Evolutionary conservation across 2,329 filamentous ascomycete species (phyloP).

Genomic region (Stachybotrys elegans): DNA sequence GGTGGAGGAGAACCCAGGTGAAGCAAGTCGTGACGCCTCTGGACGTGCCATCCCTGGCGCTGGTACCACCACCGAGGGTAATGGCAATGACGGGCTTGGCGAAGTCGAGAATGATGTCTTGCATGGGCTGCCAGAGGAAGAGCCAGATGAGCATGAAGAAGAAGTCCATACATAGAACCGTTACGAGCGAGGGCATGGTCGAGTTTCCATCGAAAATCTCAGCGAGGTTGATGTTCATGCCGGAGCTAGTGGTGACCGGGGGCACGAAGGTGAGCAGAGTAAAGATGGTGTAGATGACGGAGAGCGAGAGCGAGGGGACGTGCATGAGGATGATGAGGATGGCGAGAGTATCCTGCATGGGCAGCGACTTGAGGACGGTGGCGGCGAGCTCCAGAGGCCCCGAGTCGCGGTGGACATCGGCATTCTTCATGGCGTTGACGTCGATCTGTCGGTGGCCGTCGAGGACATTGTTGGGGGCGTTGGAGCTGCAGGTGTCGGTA

Average conservation of each 20-base stretch:
- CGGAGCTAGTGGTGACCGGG: constrained; percentile 71
- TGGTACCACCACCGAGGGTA: constrained; percentile 77
- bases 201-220: constrained; percentile 88
- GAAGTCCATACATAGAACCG: constrained; percentile 77
- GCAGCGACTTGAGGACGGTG: constrained; percentile 84
- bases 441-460: constrained; percentile 63
- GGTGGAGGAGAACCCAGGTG: constrained; percentile 57
- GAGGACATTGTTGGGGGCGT: constrained; percentile 28
- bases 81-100: constrained; percentile 92
- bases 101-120: constrained; percentile 82
- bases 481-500: constrained; percentile 45
- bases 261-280: constrained; percentile 90
- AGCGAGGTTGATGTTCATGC: constrained; percentile 75
- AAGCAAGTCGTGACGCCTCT: constrained; percentile 69
- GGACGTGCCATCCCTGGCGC: constrained; percentile 61
- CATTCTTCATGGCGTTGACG: constrained; percentile 63
- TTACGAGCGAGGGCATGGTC: constrained; percentile 80
- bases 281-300: constrained; percentile 86
- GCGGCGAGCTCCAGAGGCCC: constrained; percentile 72
- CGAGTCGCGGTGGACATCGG: constrained; percentile 63
- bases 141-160: constrained; percentile 82
- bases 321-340: constrained; percentile 95
- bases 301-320: constrained; percentile 81
- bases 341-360: constrained; percentile 89
- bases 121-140: constrained; percentile 79